A percentile compares a stretch with the other conserved stretches of the same genome.
These are phyloP conservation scores for Leishmania aethiopica DNA, from an alignment of 208 protist genomes.

Conservation along the genomic window DNA sequence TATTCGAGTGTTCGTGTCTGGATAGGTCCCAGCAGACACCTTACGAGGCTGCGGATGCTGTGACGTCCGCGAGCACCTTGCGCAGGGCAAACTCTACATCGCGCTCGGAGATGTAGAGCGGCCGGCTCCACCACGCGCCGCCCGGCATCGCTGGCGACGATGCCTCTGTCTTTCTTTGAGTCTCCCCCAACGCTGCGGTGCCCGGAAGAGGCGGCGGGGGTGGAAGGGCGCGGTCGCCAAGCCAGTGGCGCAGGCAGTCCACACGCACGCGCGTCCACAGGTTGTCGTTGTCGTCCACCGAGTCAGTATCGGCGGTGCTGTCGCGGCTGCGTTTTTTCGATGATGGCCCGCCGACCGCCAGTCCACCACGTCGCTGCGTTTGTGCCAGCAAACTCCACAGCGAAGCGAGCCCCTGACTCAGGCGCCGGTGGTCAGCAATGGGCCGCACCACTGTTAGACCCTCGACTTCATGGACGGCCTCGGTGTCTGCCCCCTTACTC, in stretches of 20 bases:
- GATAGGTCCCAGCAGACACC: neutral
- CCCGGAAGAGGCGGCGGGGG: conserved; percentile 8
- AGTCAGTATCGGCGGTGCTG: neutral
- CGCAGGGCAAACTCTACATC: conserved; percentile 62
- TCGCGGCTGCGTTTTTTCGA: conserved; percentile 5
- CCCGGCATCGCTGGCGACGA: neutral
- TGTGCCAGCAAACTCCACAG: conserved; percentile 9
- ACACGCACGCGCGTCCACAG: conserved; percentile 20
- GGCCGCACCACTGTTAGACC: conserved; percentile 13
- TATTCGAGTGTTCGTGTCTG: neutral
- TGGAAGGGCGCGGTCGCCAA: conserved; percentile 12
- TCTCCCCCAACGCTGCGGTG: neutral
- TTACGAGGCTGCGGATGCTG: neutral
- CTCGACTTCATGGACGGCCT: neutral
- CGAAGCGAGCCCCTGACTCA: conserved; percentile 16
- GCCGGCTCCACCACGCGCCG: conserved; percentile 6
- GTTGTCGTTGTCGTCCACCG: neutral
- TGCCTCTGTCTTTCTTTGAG: neutral
- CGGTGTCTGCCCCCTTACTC: neutral
- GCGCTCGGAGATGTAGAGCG: conserved; percentile 38
- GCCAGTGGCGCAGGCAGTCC: conserved; percentile 4
- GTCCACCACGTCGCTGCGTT: neutral
- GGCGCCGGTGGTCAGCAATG: conserved; percentile 22
- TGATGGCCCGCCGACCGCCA: neutral
- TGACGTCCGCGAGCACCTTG: conserved; percentile 18